Evolutionary conservation across 2,329 filamentous ascomycete species (phyloP), one percentile per base, ranked within the genome.

Genomic region (Aspergillus piperis): DNA sequence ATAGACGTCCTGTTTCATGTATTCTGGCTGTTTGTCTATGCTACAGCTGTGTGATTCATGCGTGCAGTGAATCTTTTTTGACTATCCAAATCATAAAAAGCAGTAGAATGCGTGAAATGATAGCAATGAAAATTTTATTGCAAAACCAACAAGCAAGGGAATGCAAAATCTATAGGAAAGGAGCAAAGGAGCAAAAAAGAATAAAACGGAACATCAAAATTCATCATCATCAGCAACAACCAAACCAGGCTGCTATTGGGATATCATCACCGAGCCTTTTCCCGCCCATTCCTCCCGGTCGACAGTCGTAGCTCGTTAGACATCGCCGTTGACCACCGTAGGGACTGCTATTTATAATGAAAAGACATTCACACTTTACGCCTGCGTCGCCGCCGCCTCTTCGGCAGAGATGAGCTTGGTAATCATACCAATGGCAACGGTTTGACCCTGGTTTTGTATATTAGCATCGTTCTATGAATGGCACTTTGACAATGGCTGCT

Each of bases 381-480:
- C 58, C 61, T 68, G 27, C 69, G 32, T 36, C 32, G 66, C 23
- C 32, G 32, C 32, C 32, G 11, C 32, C 32, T 64, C 58, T 32
- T 73, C 70, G 19, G 66, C 23, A 30, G 56, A 55, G 68, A 90
- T 86, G 62, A 99, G 85, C 84, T 93, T 97, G 62, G 92, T 97
- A 77, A 99, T 96, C 86, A 99, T 99, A 73, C 95, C 95, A 81
- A 99, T 99, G 59, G 95, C 95, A 81, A 99, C 97, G 0, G 95
- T 99, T 90, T 98, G 94, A 71, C 95, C 95, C 88, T 98, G 73
- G 57, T 74, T 64, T 68, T 13, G 19, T 23, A 58, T 21, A 36
- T 69, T 54, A 74, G 61, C 58, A 58, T 61, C 25, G 13, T 21
- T 68, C 74, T 13, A 23, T 62, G 61, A 65, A 13, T 36, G 32